Percentiles rank a stretch among this genome's conserved stretches.
phyloP scores from a whole-genome alignment of 2,329 filamentous ascomycete species.

The Colletotrichum lini region DNA sequence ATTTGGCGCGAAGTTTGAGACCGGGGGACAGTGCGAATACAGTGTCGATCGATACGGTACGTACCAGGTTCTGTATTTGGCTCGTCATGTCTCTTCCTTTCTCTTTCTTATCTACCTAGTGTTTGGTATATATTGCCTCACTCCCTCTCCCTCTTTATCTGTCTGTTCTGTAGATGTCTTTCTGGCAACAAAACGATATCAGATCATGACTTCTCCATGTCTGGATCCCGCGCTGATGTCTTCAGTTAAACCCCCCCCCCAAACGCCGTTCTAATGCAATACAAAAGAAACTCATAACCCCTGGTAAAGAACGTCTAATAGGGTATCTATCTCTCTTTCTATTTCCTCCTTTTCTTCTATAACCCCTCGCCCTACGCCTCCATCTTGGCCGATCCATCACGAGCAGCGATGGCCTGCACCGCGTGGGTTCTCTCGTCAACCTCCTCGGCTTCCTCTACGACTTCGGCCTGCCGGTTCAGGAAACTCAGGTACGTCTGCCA shows the following conservation, averaged over 20 bases:
- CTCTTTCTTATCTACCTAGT: too few relatives aligned
- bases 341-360: too few relatives aligned
- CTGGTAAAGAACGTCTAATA: constrained; percentile 8
- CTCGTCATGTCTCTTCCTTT: too few relatives aligned
- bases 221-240: constrained; percentile 1
- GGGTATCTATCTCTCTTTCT: background rate
- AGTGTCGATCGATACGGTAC: constrained; percentile 10
- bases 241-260: background rate
- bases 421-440: constrained; percentile 17
- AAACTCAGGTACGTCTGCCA: constrained; percentile 95
- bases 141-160: too few relatives aligned
- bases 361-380: constrained; percentile 13
- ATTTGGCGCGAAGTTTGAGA: constrained; percentile 17
- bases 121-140: too few relatives aligned
- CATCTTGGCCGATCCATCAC: constrained; percentile 26
- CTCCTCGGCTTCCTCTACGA: constrained; percentile 47
- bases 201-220: constrained; percentile 39
- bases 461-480: constrained; percentile 81
- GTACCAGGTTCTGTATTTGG: too few relatives aligned
- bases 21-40: constrained; percentile 14
- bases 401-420: constrained; percentile 30
- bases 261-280: constrained; percentile 36
- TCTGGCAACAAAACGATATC: constrained; percentile 18
- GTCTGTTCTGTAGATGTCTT: constrained; percentile 4
- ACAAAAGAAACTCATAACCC: constrained; percentile 22